phyloP scores from a whole-genome alignment of 768 basidiomycete species.

The Pulveroboletus sp. region DNA sequence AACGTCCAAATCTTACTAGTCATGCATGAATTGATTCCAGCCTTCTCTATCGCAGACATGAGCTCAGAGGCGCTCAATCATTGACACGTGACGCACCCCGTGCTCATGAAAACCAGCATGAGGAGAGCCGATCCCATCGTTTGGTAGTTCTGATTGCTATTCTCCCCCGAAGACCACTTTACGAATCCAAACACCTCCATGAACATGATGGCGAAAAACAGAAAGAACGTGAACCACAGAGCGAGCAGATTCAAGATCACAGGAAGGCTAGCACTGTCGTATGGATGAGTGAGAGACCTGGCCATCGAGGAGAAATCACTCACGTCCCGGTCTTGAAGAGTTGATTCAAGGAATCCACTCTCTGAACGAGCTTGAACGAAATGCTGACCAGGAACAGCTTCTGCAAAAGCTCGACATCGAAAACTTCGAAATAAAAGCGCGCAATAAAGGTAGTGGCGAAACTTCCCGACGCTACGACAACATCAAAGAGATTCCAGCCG shows the following conservation, averaged over 20 bases:
- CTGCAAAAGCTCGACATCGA: constrained; percentile 62
- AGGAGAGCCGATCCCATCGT: constrained; percentile 75
- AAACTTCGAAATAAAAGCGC: constrained; percentile 47
- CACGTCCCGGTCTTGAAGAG: constrained; percentile 95
- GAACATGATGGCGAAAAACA: constrained; percentile 86
- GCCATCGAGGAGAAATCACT: constrained; percentile 28
- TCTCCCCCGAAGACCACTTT: constrained; percentile 73
- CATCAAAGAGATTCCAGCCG: constrained; percentile 93
- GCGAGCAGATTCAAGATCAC: constrained; percentile 80
- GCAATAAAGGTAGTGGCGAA: constrained; percentile 79
- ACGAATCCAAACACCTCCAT: constrained; percentile 91
- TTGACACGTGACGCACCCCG: constrained; percentile 55
- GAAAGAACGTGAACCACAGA: constrained; percentile 85
- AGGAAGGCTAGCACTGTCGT: constrained; percentile 72
- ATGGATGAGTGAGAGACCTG: not conserved
- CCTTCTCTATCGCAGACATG: constrained; percentile 58
- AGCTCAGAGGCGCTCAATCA: constrained; percentile 1
- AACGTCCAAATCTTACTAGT: constrained; percentile 53
- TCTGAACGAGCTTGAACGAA: constrained; percentile 90
- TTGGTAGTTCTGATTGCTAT: constrained; percentile 69
- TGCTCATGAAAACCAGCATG: constrained; percentile 90
- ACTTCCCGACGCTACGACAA: constrained; percentile 75
- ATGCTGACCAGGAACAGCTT: constrained; percentile 92
- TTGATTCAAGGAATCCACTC: constrained; percentile 84
- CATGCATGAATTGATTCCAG: constrained; percentile 98